These are phyloP conservation scores for Rhododendron griersonianum DNA, from an alignment of 148 eudicot species.

Conservation along the genomic window DNA sequence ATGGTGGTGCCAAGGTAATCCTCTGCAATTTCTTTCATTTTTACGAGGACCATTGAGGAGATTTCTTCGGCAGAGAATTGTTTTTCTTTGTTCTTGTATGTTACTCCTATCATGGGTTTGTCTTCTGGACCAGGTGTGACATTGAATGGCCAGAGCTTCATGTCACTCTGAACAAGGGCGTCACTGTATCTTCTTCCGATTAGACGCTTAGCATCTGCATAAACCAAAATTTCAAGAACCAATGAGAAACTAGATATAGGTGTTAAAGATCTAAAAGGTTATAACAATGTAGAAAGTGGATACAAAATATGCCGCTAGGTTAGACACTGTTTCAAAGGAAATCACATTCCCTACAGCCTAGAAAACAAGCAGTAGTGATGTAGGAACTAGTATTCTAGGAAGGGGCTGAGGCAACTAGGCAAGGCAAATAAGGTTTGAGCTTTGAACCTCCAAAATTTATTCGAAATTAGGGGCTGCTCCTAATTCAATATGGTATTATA, in stretches of 20 bases:
- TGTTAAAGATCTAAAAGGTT: not conserved
- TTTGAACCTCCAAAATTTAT: too few species aligned
- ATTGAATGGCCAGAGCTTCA: not conserved
- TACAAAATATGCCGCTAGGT: too few species aligned
- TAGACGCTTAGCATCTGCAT: constrained; percentile 1
- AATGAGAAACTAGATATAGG: not conserved
- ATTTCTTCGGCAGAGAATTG: constrained; percentile 4
- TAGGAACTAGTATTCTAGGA: too few species aligned
- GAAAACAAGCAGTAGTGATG: too few species aligned
- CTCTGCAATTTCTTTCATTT: constrained; percentile 4
- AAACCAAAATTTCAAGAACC: not conserved
- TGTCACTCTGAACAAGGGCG: not conserved
- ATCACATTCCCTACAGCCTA: too few species aligned
- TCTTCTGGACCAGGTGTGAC: not conserved
- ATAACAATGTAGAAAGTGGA: not conserved
- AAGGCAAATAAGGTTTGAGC: too few species aligned
- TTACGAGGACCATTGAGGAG: not conserved
- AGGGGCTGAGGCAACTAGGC: too few species aligned
- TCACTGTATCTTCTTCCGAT: constrained; percentile 1
- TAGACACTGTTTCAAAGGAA: too few species aligned
- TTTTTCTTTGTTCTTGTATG: not conserved
- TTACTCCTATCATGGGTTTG: constrained; percentile 6
- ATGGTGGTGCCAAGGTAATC: not conserved
- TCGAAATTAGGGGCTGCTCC: too few species aligned
- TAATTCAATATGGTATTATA: too few species aligned